These are phyloP conservation scores for Vitellaria paradoxa DNA, from an alignment of 179 eudicot species.

Conservation along the genomic window DNA sequence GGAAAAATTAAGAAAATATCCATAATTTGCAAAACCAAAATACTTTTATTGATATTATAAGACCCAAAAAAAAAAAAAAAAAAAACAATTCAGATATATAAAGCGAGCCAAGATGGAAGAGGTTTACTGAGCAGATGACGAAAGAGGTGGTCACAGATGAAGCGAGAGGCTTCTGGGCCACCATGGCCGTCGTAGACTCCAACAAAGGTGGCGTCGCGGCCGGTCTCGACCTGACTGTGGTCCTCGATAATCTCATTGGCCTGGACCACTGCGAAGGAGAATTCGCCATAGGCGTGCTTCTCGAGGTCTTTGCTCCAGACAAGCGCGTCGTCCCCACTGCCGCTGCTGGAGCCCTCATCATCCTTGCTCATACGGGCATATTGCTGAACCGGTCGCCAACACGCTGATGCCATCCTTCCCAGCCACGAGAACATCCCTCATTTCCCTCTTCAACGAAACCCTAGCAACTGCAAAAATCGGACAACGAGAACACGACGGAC, in stretches of 20 bases:
- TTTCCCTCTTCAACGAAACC: slow-evolving; percentile 26
- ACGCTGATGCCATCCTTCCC: slow-evolving; percentile 30
- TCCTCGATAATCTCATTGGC: slow-evolving; percentile 69
- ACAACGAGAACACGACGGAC: neutral
- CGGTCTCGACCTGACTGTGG: slow-evolving; percentile 72
- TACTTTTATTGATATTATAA: neutral
- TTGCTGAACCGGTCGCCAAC: slow-evolving; percentile 32
- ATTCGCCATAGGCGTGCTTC: slow-evolving; percentile 58
- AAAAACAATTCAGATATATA: neutral
- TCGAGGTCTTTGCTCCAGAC: slow-evolving; percentile 66
- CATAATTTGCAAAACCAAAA: neutral
- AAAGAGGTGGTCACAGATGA: slow-evolving; percentile 48
- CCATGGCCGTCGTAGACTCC: slow-evolving; percentile 93
- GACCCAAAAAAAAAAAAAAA: neutral
- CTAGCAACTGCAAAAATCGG: neutral
- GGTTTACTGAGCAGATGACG: slow-evolving; percentile 39
- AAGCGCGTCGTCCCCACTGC: slow-evolving; percentile 29
- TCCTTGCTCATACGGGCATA: slow-evolving; percentile 38
- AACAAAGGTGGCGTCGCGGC: slow-evolving; percentile 49
- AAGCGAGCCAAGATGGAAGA: neutral
- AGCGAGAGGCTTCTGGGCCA: slow-evolving; percentile 63
- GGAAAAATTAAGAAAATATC: neutral
- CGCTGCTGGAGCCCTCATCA: neutral
- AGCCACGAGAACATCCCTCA: slow-evolving; percentile 43
- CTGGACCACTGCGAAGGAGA: slow-evolving; percentile 62